phyloP scores from a whole-genome alignment of 495 filamentous ascomycete species.

The Aspergillus avenaceus region DNA sequence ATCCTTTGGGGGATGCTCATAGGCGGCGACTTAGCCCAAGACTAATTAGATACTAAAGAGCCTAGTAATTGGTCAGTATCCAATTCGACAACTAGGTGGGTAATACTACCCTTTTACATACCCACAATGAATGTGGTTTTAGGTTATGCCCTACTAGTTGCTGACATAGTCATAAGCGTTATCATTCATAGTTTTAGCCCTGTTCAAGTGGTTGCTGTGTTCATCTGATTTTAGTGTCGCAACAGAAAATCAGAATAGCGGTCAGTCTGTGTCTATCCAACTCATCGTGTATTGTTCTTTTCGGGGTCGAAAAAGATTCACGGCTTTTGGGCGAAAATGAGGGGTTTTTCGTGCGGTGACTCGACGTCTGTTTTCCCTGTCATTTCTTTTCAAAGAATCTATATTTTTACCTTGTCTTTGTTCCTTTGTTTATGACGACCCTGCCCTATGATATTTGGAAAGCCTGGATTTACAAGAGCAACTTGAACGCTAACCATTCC shows the following conservation, averaged over 20 bases:
- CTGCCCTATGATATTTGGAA: too few species aligned
- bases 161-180: not conserved
- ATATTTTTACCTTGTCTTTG: too few species aligned
- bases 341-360: too few species aligned
- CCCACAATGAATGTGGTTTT: not conserved
- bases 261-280: constrained; percentile 2
- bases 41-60: not conserved
- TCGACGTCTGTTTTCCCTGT: too few species aligned
- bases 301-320: not conserved
- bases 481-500: not conserved
- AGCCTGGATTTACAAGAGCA: too few species aligned
- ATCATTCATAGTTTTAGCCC: not conserved
- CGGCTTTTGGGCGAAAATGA: constrained; percentile 2
- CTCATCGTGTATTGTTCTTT: not conserved
- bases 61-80: too few species aligned
- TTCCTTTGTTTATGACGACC: too few species aligned
- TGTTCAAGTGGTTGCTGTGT: too few species aligned
- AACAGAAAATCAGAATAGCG: constrained; percentile 9
- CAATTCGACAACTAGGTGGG: too few species aligned
- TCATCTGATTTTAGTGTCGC: too few species aligned
- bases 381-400: too few species aligned
- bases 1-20: constrained; percentile 9
- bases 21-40: not conserved
- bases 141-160: not conserved
- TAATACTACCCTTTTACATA: not conserved